Evolutionary conservation across 306 rosid species (phyloP), one percentile per base, ranked within the genome.

Genomic region (Cercis canadensis): DNA sequence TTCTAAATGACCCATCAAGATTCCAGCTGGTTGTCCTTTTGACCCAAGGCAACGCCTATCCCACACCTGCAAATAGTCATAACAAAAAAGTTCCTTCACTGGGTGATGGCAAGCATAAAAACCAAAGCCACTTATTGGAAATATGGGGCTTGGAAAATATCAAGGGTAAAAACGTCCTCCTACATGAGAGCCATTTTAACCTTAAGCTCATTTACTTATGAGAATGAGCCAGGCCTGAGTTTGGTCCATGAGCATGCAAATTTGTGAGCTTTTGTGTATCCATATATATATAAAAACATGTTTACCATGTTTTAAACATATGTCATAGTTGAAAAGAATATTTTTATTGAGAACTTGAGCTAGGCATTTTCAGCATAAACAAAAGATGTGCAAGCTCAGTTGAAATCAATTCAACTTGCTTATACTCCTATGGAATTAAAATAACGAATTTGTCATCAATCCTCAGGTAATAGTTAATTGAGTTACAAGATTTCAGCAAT

Each of bases 1-100:
- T 84, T 90, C 91, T 64, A 90, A 72, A 78, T 90, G 98, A 65
- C 98, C 98, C 61, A 72, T 81, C 77, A 94, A 81, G 75, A 86
- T 76, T 31, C 98, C 98, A 53, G 95, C 92, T 31, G 96, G 81
- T 75, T 87, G 78, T 68, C 85, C 94, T 39, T 47, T 89, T 5
- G 87, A 13, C 54, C 47, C 74, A 61, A 90, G 75, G 83, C 97
- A 94, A 36, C 95, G 98, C 83, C 96, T 82, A 80, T 94, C 98
- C 97, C 98, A 90, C 68, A 94, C 98, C 97, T 94, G 75, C 52
- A 51, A 46, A 66, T 66, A 34, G 53, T 63, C 65, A 81, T 43
- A 63, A 51, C 73, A 71, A 34, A 57, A 49, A 16, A 56, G 21
- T 55, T 62, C 60, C 62, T 72, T 40, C 5, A 14, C 5, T 17